Conservation (phyloP, 805 yeast genomes). For the Starmerella ratchasimensis region DNA sequence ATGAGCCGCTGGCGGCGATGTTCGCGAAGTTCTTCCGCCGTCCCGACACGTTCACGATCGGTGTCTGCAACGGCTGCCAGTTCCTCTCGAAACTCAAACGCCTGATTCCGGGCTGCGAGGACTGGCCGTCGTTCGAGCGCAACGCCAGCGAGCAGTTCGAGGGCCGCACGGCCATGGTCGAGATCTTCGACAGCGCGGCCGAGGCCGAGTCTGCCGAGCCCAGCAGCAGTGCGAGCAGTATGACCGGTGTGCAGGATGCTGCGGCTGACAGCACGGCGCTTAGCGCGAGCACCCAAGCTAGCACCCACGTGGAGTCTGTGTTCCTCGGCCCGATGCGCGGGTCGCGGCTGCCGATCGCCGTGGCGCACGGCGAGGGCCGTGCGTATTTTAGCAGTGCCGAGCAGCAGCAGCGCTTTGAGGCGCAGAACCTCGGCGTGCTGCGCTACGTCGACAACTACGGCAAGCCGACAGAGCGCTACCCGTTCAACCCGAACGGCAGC, state of each 20-base stretch:
- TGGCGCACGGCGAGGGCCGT: slow-evolving; percentile 97
- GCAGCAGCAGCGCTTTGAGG: slow-evolving; percentile 37
- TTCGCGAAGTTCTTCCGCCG: slow-evolving; percentile 75
- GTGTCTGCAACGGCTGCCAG: slow-evolving; percentile 98
- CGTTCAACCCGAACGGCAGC: slow-evolving; percentile 94
- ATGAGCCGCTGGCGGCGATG: slow-evolving; percentile 60
- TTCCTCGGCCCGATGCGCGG: slow-evolving; percentile 86
- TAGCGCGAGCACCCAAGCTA: too few species aligned
- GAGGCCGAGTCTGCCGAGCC: slow-evolving; percentile 25
- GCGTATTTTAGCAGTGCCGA: slow-evolving; percentile 49
- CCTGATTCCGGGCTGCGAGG: slow-evolving; percentile 81
- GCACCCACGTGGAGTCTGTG: slow-evolving; percentile 32
- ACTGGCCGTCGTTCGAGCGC: slow-evolving; percentile 93
- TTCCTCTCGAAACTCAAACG: slow-evolving; percentile 76
- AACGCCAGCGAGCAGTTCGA: slow-evolving; percentile 90
- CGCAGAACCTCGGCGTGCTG: slow-evolving; percentile 42
- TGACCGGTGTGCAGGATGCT: too few species aligned
- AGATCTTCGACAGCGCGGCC: slow-evolving; percentile 43
- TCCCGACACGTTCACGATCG: slow-evolving; percentile 86
- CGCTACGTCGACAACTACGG: slow-evolving; percentile 90
- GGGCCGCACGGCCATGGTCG: slow-evolving; percentile 85
- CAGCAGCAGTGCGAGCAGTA: too few species aligned
- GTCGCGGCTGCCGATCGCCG: slow-evolving; percentile 89
- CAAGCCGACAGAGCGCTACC: slow-evolving; percentile 63
- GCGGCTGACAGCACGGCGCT: too few species aligned